Evolutionary conservation across 148 eudicot species (phyloP).

Genomic region (Rhododendron ferrugineum): DNA sequence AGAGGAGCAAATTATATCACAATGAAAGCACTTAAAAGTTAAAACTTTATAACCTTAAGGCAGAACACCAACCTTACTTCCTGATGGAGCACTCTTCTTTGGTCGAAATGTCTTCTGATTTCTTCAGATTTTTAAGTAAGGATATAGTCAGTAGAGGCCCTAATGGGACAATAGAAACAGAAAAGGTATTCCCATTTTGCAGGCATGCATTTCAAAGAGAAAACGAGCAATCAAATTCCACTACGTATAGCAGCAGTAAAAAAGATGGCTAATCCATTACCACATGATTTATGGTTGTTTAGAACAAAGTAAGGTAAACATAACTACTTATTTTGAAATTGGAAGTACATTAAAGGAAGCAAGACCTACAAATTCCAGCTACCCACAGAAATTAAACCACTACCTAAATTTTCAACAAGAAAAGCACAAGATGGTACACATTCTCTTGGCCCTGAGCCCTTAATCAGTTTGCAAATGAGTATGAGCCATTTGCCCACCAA

Average conservation of each 20-base stretch:
- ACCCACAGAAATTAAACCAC: not conserved
- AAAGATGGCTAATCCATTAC: not conserved
- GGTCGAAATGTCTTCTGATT: not conserved
- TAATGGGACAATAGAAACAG: not conserved
- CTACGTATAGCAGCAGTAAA: not conserved
- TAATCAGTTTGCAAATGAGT: not conserved
- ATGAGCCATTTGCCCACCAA: not conserved
- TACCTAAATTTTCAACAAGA: not conserved
- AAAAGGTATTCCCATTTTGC: not conserved
- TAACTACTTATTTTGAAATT: not conserved
- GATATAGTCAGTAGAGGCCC: not conserved
- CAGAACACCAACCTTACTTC: slow-evolving; percentile 6
- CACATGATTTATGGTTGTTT: too few species aligned
- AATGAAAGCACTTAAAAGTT: not conserved
- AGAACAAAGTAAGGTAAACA: not conserved
- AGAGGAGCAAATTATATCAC: not conserved
- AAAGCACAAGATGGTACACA: not conserved
- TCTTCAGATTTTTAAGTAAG: not conserved
- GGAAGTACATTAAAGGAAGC: not conserved
- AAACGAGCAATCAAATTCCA: not conserved
- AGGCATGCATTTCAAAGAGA: not conserved
- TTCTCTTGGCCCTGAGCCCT: not conserved
- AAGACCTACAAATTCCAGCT: not conserved
- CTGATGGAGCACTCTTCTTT: not conserved
- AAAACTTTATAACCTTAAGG: not conserved